Evolutionary conservation across 1,139 yeast species (phyloP).

Genomic region (Suhomyces yuchorum): DNA sequence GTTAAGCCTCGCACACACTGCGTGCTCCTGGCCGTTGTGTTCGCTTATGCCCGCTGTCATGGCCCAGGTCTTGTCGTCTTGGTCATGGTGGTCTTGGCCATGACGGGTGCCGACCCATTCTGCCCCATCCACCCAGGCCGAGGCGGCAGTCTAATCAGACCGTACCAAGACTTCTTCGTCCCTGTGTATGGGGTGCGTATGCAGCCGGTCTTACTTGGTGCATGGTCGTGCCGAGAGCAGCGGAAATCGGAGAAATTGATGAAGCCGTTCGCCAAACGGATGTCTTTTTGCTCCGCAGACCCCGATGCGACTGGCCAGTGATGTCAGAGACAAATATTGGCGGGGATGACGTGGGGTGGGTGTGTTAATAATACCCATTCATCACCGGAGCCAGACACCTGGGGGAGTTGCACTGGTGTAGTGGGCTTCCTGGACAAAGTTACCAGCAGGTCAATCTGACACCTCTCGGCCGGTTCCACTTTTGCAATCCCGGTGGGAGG

Average conservation of each 20-base stretch:
- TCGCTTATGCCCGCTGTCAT: neutral
- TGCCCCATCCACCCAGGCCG: neutral
- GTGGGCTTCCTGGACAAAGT: no score
- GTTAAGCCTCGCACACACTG: neutral
- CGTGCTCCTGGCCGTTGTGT: neutral
- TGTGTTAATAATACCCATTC: neutral
- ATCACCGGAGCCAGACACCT: no score
- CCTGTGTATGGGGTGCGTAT: neutral
- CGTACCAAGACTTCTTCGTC: neutral
- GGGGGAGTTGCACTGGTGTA: no score
- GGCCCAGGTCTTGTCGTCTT: neutral
- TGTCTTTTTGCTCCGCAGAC: neutral
- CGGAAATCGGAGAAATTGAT: neutral
- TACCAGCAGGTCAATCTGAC: no score
- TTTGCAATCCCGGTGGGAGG: no score
- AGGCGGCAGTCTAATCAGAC: neutral
- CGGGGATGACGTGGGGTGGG: neutral
- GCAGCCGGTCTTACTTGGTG: neutral
- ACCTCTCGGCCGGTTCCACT: no score
- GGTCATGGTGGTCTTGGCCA: no score
- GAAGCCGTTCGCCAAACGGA: constrained; percentile 8
- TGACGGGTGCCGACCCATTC: neutral
- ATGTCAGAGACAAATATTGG: neutral
- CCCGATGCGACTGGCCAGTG: neutral
- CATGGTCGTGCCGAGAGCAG: neutral